phyloP scores from a whole-genome alignment of 768 basidiomycete genomes.

The Pulveroboletus sp. region DNA sequence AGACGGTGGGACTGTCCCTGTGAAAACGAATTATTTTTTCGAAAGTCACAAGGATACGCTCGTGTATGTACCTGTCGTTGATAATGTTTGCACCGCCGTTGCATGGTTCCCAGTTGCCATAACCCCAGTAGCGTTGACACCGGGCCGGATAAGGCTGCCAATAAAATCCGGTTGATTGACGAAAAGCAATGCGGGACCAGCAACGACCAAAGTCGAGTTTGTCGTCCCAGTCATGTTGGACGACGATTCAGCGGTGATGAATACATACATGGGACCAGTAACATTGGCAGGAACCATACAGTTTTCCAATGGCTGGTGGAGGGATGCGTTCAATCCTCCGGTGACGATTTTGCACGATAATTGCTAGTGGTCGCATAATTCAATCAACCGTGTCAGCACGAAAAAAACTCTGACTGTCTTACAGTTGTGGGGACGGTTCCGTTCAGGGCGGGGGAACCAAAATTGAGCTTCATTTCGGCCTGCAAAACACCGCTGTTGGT shows the following conservation, averaged over 20 bases:
- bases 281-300: conserved; percentile 66
- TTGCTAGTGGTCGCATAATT: conserved; percentile 32
- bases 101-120: background rate
- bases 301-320: conserved; percentile 54
- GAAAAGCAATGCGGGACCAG: conserved; percentile 69
- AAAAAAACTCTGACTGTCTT: conserved; percentile 27
- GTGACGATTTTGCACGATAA: conserved; percentile 76
- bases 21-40: background rate
- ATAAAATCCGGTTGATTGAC: conserved; percentile 56
- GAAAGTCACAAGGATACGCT: background rate
- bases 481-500: conserved; percentile 60
- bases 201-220: conserved; percentile 41
- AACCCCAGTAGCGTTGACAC: conserved; percentile 5
- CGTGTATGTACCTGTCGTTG: background rate
- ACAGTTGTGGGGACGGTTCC: conserved; percentile 43
- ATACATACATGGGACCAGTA: conserved; percentile 75
- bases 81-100: background rate
- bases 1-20: conserved; percentile 18
- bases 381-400: conserved; percentile 5
- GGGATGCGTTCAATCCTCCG: conserved; percentile 54
- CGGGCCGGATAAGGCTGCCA: conserved; percentile 42
- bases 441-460: conserved; percentile 56
- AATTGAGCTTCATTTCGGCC: conserved; percentile 60
- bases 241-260: conserved; percentile 60
- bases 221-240: conserved; percentile 42